Conservation (phyloP, 768 basidiomycete genomes). For the Favolaschia claudopus region DNA sequence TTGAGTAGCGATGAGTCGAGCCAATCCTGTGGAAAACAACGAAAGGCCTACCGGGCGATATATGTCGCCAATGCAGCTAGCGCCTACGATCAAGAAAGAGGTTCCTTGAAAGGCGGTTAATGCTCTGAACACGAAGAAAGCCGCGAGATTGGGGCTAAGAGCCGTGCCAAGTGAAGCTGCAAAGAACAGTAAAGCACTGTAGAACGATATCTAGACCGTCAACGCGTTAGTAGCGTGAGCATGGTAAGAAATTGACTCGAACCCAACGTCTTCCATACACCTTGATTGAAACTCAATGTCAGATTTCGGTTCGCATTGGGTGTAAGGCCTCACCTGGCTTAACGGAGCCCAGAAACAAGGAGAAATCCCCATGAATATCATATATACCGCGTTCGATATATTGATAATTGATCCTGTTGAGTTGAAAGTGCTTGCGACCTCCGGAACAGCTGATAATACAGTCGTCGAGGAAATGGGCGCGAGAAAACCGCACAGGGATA, state of each 20-base stretch:
- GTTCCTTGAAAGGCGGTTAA: slow-evolving; percentile 29
- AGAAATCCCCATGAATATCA: slow-evolving; percentile 25
- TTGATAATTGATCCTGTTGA: slow-evolving; percentile 25
- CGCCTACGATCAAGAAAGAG: slow-evolving; percentile 25
- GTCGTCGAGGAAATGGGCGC: slow-evolving; percentile 26
- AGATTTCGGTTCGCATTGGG: too few relatives aligned
- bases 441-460: slow-evolving; percentile 23
- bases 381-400: slow-evolving; percentile 23
- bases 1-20: background rate
- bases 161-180: slow-evolving; percentile 26
- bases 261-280: too few relatives aligned
- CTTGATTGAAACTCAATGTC: too few relatives aligned
- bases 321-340: slow-evolving; percentile 19
- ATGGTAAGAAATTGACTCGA: too few relatives aligned
- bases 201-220: slow-evolving; percentile 26
- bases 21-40: too few relatives aligned
- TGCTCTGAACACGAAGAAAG: slow-evolving; percentile 25
- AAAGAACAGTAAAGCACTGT: slow-evolving; percentile 20
- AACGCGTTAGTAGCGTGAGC: too few relatives aligned
- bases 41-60: slow-evolving; percentile 26
- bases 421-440: slow-evolving; percentile 24
- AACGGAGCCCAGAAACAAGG: slow-evolving; percentile 27
- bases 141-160: slow-evolving; percentile 25
- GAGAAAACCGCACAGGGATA: slow-evolving; percentile 25
- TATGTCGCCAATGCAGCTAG: slow-evolving; percentile 26